Evolutionary conservation across 2,329 filamentous ascomycete species (phyloP).

Genomic region (Grosmannia serpens): DNA sequence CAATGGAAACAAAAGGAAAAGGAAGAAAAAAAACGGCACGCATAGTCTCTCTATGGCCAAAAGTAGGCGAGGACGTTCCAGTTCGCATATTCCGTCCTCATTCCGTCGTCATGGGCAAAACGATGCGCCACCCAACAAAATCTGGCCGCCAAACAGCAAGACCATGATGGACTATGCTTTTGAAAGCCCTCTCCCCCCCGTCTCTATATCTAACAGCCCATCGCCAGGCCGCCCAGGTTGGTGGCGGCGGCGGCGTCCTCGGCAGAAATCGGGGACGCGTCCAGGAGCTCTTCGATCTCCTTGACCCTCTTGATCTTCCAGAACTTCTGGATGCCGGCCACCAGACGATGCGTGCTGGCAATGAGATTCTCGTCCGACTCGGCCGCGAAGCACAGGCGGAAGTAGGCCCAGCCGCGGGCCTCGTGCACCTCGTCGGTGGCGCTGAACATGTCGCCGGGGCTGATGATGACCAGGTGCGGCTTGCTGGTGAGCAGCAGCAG

Average conservation of each 20-base stretch:
- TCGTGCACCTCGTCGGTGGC: conserved; percentile 48
- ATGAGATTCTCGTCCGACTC: conserved; percentile 61
- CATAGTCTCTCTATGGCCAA: not conserved
- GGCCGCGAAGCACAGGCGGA: conserved; percentile 75
- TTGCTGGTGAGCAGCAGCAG: conserved; percentile 60
- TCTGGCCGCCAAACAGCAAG: not conserved
- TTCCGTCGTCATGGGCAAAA: not conserved
- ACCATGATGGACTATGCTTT: not conserved
- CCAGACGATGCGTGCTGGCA: conserved; percentile 50
- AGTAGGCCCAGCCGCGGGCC: conserved; percentile 56
- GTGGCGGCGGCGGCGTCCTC: conserved; percentile 14
- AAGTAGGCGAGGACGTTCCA: not conserved
- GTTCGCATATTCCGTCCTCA: not conserved
- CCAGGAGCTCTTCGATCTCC: conserved; percentile 53
- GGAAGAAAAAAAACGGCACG: not conserved
- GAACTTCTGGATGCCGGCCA: conserved; percentile 59
- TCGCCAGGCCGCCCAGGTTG: conserved; percentile 20
- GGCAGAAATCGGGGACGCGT: conserved; percentile 16
- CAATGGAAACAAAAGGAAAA: not conserved
- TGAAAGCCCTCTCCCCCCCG: not conserved
- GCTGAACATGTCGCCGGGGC: conserved; percentile 64
- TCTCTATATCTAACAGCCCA: conserved; percentile 12
- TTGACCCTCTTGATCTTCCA: conserved; percentile 61
- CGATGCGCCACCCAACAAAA: not conserved
- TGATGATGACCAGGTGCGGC: conserved; percentile 57